These are phyloP conservation scores for Phytophthora pisi DNA, from an alignment of 352 stramenopile genomes.

Conservation along the genomic window DNA sequence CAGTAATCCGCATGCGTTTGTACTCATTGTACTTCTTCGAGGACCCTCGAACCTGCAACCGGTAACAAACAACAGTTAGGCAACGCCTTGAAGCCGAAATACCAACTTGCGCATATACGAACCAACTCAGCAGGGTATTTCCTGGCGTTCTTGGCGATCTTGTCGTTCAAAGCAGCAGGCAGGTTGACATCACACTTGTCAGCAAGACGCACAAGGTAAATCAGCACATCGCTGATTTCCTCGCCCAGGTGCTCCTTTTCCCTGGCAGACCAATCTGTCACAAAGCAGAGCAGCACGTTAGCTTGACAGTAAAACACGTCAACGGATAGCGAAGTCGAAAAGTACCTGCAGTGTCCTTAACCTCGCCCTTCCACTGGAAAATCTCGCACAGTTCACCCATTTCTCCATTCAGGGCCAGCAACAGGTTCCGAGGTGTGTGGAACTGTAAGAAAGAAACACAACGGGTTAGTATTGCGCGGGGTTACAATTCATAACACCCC, in stretches of 20 bases:
- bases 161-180: constrained; percentile 86
- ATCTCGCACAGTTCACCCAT: constrained; percentile 96
- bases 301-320: neutral
- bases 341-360: constrained; percentile 63
- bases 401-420: constrained; percentile 95
- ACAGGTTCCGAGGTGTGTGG: constrained; percentile 90
- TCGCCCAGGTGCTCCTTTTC: constrained; percentile 93
- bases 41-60: constrained; percentile 55
- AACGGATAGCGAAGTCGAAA: neutral
- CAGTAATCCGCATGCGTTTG: constrained; percentile 62
- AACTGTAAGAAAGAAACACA: constrained; percentile 49
- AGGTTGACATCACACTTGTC: constrained; percentile 93
- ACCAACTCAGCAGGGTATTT: constrained; percentile 80
- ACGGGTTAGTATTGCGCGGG: constrained; percentile 7
- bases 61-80: constrained; percentile 2
- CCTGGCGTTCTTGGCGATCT: constrained; percentile 91
- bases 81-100: neutral
- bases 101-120: neutral
- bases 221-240: constrained; percentile 97
- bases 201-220: constrained; percentile 97
- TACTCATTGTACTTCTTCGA: constrained; percentile 87
- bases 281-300: constrained; percentile 9
- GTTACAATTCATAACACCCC: neutral
- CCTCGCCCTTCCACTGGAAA: constrained; percentile 93
- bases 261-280: constrained; percentile 67